These are phyloP conservation scores for Aspergillus brunneoviolaceus DNA, from an alignment of 2,329 filamentous ascomycete species.

Conservation along the genomic window DNA sequence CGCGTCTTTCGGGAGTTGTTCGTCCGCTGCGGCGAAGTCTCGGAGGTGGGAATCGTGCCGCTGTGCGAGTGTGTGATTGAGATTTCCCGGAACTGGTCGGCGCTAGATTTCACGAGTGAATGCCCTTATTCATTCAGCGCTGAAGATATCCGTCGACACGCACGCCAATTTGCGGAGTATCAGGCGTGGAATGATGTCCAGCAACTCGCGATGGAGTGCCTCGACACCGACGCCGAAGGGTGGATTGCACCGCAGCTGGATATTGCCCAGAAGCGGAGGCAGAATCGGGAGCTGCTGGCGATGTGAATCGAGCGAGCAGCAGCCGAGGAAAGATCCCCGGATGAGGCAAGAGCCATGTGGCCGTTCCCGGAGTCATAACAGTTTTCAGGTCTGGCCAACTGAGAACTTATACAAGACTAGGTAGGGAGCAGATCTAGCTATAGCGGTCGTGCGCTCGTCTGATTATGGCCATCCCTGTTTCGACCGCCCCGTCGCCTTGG, in stretches of 20 bases:
- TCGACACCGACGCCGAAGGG: constrained; percentile 37
- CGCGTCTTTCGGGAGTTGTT: too few relatives aligned
- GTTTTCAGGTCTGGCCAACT: too few relatives aligned
- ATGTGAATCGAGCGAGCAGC: constrained; percentile 21
- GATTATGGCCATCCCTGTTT: too few relatives aligned
- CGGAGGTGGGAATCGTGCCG: constrained; percentile 20
- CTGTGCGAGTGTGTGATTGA: constrained; percentile 36
- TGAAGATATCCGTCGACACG: constrained; percentile 28
- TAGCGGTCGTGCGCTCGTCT: too few relatives aligned
- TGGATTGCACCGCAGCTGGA: constrained; percentile 37
- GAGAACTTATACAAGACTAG: too few relatives aligned
- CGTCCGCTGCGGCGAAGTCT: too few relatives aligned
- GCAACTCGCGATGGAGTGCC: constrained; percentile 26
- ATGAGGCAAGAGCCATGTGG: constrained; percentile 23
- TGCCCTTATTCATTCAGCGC: constrained; percentile 31
- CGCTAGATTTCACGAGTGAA: constrained; percentile 23
- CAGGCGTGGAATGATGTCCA: constrained; percentile 26
- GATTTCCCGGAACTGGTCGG: constrained; percentile 29
- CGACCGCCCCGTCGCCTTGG: too few relatives aligned
- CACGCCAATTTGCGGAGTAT: constrained; percentile 34
- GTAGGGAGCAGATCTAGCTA: too few relatives aligned
- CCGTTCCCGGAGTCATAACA: constrained; percentile 14
- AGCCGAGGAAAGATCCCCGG: constrained; percentile 15
- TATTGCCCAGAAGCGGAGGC: constrained; percentile 22
- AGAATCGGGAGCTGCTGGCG: constrained; percentile 27